Base-by-base conservation (phyloP, 2,329 filamentous ascomycete species). In the Penicillium sumatraense region DNA sequence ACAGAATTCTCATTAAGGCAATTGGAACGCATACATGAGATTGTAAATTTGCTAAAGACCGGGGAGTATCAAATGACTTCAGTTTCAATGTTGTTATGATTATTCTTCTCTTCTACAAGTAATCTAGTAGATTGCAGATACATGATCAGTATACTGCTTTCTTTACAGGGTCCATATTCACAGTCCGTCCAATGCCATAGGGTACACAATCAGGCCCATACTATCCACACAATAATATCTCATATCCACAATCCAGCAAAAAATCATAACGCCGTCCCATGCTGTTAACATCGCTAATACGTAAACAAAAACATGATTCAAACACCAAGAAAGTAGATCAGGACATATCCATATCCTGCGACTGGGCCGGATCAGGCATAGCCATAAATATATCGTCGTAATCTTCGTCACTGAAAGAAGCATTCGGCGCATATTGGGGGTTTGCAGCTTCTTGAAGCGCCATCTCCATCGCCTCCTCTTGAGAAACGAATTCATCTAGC, bases 341-440 rank as follows among this genome's bases (percentile, higher is more conserved):
- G n/a, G 73, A 75, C 67, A 73, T 73, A 56, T 77, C 75, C 72
- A 77, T 76, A 53, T 72, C 70, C 54, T 72, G 68, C 23, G 60
- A 53, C 24, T 59, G 51, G 16, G 18, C 75, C 57, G 80, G 73
- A n/a, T 82, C 78, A 48, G 85, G 72, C 33, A 90, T 69, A 61
- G 90, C 86, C 77, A 85, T 83, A 68, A 96, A 86, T 7, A 87
- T 74, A 58, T 75, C 75, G 63, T 86, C 83, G 63, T 86, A 86
- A 58, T 86, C 84, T n/a, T 84, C 83, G 58, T 86, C 83, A 61
- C 81, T 69, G 51, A 70, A 72, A 36, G 64, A 67, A 35, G 61
- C 60, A 21, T 53, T 53, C 47, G 54, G 44, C 53, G 33, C 51
- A n/a, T 27, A 27, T 33, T 52, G 47, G 26, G 54, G 46, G n/a